Evolutionary conservation across 192 early-diverging fungal genomes (phyloP), one percentile per base, ranked within the genome.

Genomic region (Gonapodya prolifera): DNA sequence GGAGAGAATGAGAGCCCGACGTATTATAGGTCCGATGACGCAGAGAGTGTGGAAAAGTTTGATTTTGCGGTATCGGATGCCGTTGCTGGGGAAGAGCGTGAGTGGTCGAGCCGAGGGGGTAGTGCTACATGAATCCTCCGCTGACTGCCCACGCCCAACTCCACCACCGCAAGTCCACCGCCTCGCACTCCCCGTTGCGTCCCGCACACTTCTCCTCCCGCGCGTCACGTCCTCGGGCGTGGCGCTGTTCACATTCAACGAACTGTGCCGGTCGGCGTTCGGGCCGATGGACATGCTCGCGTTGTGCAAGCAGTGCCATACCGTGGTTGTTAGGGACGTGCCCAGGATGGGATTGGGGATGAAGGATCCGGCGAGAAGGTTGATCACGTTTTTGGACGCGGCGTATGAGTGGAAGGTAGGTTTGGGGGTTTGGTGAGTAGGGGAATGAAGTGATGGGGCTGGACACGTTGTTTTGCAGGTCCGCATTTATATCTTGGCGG

Each of bases 381-480:
- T 16, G 71, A 73, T 73, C 71, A 73, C 71, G 28, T 32, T 73
- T 18, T 8, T 73, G 28, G 71, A 73, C 71, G 71, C 71, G 28
- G 71, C 71, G 71, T 73, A 73, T 32, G 71, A 73, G 71, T 2
- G 8, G 45, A 61, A 61, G 45, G 45, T 61, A 23, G 23, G 45
- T 16, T 8, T 16, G 45, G 8, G 8, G 8, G 8, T 61, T 23
- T 8, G 8, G 23, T 61, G 45, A 23, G 8, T 16, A 23, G 45
- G 8, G 45, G 45, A 61, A 61, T 61, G 45, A 23, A 61, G 45
- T 8, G 45, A 23, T 61, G 45, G 45, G 45, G 45, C 8, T 16
- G 8, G 8, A 23, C 23, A 23, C 23, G 45, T 61, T 61, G 8
- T 61, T 61, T 23, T 61, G 8, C 23, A 61, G 45, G 45, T 61